Base-by-base conservation (phyloP, 768 basidiomycete genomes). In the Phaffia australis region DNA sequence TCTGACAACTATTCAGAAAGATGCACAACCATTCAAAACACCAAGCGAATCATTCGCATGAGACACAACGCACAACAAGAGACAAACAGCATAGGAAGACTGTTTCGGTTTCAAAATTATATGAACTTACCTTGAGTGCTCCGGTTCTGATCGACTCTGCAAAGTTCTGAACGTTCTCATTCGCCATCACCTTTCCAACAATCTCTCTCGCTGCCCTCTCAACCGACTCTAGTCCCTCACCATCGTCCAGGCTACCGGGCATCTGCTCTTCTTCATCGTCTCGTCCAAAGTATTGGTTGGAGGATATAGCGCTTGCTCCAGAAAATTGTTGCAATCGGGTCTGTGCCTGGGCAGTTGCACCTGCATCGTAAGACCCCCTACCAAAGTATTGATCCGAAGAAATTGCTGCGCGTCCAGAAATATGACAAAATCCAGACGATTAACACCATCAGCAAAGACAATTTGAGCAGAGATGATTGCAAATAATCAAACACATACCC, bases 331-430 rank as follows among this genome's bases (percentile, higher is more conserved):
- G 83, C 51, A 97, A 79, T 2, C 94, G 85, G 15, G 81, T 77
- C 73, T 89, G 87, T 6, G 92, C 92, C 77, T 97, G 91, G 56
- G 80, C 77, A 51, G 82, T 72, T 3, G 84, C 80, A 48, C 75
- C 72, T 1, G 89, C 83, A 74, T 98, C 93, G 77, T 95, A 97
- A 25, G 84, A 76, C 58, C 87, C 87, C 51, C 94, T 83, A 27
- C 86, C 90, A 75, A 98, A 98, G 80, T 87, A 97, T 88, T 92
- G 91, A 74, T 98, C 95, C 3, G 91, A 94, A 6, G 93, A 97
- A 75, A 99, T 99, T 63, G 83, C 91, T 78, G 69, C 1, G 48
- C 21, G 32, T 3, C 48, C 15, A 25, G 48, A 5, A 29, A 54
- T 1, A 4, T 30, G 18, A 46, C 23, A 35, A 35, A 21, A 21